Conservation (phyloP, 192 early-diverging fungal genomes). For the Coemansia erecta region DNA sequence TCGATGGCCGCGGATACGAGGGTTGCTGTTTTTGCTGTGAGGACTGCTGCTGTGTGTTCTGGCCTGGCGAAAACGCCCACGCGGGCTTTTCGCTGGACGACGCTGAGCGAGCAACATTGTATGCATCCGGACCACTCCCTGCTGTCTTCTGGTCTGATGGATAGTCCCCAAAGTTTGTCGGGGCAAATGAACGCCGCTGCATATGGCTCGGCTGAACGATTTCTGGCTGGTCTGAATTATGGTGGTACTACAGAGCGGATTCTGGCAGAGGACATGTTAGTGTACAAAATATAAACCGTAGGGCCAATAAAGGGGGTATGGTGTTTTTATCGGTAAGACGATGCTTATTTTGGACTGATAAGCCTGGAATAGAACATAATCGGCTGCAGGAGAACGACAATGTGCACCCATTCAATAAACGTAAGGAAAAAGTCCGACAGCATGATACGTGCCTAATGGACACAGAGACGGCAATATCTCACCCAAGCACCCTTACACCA, state of each 20-base stretch:
- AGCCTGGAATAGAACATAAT: too few relatives aligned
- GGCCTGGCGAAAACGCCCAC: conserved; percentile 22
- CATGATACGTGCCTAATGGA: too few relatives aligned
- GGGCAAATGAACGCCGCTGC: conserved; percentile 46
- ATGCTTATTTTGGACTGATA: too few relatives aligned
- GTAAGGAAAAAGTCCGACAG: too few relatives aligned
- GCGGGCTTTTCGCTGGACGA: conserved; percentile 19
- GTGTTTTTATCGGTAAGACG: too few relatives aligned
- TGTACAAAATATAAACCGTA: too few relatives aligned
- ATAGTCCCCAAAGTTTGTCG: conserved; percentile 31
- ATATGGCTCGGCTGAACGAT: conserved; percentile 32
- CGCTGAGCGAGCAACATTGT: conserved; percentile 26
- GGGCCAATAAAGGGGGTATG: too few relatives aligned
- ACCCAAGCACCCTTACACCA: too few relatives aligned
- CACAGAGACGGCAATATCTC: too few relatives aligned
- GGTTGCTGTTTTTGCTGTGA: conserved; percentile 17
- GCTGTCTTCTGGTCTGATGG: conserved; percentile 18
- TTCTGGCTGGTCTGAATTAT: conserved; percentile 41
- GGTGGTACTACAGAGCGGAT: conserved; percentile 26
- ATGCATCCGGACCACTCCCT: conserved; percentile 20
- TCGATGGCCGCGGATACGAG: conserved; percentile 1
- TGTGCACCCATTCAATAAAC: too few relatives aligned
- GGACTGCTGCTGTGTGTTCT: conserved; percentile 11
- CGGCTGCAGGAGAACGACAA: too few relatives aligned
- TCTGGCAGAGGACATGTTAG: too few relatives aligned